Base-by-base conservation (phyloP, 768 basidiomycete genomes). In the Lactarius quietus region DNA sequence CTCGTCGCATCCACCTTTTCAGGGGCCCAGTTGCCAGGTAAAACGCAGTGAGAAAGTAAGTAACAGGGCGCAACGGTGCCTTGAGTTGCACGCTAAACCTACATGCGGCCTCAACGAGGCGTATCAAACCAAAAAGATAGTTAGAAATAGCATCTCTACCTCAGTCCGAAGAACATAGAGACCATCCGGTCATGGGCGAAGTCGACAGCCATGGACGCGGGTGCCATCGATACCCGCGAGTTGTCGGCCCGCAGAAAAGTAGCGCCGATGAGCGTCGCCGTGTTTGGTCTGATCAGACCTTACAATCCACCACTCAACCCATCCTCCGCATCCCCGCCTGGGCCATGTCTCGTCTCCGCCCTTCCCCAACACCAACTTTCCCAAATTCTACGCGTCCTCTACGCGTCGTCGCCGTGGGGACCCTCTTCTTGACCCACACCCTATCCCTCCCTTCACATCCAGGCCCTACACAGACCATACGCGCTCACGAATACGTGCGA, bases 351-450 rank as follows among this genome's bases (percentile, higher is more conserved):
- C 73, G 74, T 17, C 70, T 71, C 33, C 75, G 74, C 17, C 64
- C 59, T 4, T 67, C 67, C 12, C 67, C 64, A 15, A 65, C 71
- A 14, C 61, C 62, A 17, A 18, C 67, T 5, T 33, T 48, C 17
- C 55, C 67, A 3, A 33, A 67, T 1, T 43, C 60, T 17, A 68
- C 70, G 48, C 71, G 65, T 55, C 79, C 83, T n/a, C 79, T 91
- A 20, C 87, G 90, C 52, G 84, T 93, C 29, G 83, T 93, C 45
- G 89, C 89, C 2, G 86, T 87, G 15, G 92, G 92, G 17, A 90
- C 92, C 12, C 82, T 94, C 45, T 93, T 93, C 73, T 75, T 89
- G 52, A 90, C 89, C 6, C 86, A 92, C 73, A 87, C 85, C 0
- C 82, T 94, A 57, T 78, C 79, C 43, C 70, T 93, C 4, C 84